These are phyloP conservation scores for Candida glucosophila DNA, from an alignment of 1,139 yeast genomes.

Conservation along the genomic window DNA sequence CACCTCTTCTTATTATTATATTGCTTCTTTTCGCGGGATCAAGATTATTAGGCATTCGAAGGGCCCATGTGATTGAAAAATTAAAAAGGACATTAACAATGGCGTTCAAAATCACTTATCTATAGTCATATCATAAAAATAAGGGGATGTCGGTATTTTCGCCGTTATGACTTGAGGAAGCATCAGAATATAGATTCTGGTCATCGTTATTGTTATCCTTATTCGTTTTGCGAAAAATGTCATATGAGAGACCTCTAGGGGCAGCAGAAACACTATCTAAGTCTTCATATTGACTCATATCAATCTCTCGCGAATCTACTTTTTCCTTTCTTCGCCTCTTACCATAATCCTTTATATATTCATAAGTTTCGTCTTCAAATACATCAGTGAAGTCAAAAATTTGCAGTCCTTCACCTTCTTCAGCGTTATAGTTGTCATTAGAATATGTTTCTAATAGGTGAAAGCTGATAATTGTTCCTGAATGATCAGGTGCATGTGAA, in stretches of 20 bases:
- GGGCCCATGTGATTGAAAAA: constrained; percentile 21
- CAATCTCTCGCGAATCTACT: too few species aligned
- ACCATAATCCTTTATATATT: constrained; percentile 13
- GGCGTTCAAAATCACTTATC: constrained; percentile 39
- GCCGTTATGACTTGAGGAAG: too few species aligned
- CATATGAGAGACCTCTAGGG: too few species aligned
- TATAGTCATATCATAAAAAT: constrained; percentile 18
- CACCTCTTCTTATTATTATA: constrained; percentile 17
- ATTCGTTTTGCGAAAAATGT: constrained; percentile 3
- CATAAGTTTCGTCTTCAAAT: constrained; percentile 19
- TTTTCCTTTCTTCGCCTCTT: too few species aligned
- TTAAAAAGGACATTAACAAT: constrained; percentile 30
- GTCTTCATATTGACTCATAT: too few species aligned
- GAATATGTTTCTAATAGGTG: constrained; percentile 52
- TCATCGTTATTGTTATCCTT: too few species aligned
- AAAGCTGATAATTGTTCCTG: constrained; percentile 58
- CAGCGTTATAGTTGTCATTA: constrained; percentile 9
- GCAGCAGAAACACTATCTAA: too few species aligned
- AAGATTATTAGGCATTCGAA: constrained; percentile 15
- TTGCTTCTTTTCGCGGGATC: constrained; percentile 14
- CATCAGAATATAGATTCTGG: too few species aligned
- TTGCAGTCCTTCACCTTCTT: constrained; percentile 1
- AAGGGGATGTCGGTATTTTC: constrained; percentile 35
- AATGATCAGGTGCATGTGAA: constrained; percentile 23
- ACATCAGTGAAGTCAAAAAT: constrained; percentile 8